phyloP scores from a whole-genome alignment of 148 eudicot genomes.

The Linanthus parryae region DNA sequence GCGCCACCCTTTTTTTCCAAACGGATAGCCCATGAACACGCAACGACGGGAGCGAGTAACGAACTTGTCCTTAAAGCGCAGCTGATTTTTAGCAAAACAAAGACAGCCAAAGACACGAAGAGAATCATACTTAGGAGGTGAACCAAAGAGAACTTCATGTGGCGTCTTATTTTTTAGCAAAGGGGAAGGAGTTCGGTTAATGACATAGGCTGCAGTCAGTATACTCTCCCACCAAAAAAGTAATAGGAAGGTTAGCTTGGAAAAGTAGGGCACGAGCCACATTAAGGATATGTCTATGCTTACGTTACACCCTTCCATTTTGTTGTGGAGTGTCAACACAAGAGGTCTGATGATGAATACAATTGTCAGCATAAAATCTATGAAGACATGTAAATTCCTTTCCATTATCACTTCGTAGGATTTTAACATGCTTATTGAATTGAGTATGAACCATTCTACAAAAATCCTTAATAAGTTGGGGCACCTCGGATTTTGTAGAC shows the following conservation, averaged over 20 bases:
- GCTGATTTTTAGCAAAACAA: background rate
- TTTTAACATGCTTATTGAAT: slow-evolving; percentile 3
- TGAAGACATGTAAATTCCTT: slow-evolving; percentile 7
- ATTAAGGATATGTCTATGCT: background rate
- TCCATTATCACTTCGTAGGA: background rate
- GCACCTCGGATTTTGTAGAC: background rate
- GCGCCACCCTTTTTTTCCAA: slow-evolving; percentile 7
- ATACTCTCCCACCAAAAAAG: background rate
- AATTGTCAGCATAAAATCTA: background rate
- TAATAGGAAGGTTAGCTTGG: background rate
- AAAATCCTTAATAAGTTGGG: background rate
- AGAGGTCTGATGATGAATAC: slow-evolving; percentile 1
- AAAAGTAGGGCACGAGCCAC: background rate
- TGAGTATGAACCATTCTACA: slow-evolving; percentile 1
- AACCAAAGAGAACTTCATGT: background rate
- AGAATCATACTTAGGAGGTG: background rate
- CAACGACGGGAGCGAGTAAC: background rate
- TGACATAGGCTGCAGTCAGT: background rate
- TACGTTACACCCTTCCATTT: background rate
- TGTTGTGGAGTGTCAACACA: background rate
- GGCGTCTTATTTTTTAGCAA: background rate
- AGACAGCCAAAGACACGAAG: background rate
- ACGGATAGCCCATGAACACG: background rate
- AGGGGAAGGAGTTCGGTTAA: background rate
- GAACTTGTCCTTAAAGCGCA: background rate